Conservation (phyloP, 305 asterid species). For the Fraxinus sp. region DNA sequence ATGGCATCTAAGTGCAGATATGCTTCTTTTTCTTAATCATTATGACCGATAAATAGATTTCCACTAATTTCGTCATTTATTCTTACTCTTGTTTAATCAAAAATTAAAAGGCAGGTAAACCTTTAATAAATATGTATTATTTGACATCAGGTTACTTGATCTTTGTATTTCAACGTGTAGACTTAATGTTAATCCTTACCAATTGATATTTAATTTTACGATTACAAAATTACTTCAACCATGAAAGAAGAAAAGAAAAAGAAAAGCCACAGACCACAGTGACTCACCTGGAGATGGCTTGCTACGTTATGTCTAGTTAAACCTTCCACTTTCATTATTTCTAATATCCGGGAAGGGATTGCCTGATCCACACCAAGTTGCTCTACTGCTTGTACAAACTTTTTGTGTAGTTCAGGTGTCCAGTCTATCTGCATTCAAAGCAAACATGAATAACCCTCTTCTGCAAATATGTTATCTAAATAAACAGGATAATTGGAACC, state of each 20-base stretch:
- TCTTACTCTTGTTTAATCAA: neutral
- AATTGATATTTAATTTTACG: neutral
- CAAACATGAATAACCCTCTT: neutral
- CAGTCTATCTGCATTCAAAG: conserved; percentile 41
- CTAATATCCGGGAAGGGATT: conserved; percentile 53
- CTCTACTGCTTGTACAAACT: conserved; percentile 51
- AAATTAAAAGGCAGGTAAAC: neutral
- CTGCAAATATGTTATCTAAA: neutral
- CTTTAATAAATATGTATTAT: neutral
- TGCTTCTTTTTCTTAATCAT: neutral
- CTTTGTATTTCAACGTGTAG: neutral
- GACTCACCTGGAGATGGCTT: conserved; percentile 53
- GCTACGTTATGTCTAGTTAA: conserved; percentile 51
- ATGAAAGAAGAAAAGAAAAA: neutral
- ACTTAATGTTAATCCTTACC: neutral
- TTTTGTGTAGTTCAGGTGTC: conserved; percentile 51
- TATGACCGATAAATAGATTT: neutral
- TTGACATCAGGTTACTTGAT: neutral
- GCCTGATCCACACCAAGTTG: conserved; percentile 56
- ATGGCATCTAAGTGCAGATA: neutral
- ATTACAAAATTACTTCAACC: neutral
- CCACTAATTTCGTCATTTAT: neutral
- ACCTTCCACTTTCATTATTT: conserved; percentile 52
- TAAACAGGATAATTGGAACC: neutral
- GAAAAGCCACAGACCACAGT: neutral